These are phyloP conservation scores for Neoascochyta sp. DNA, from an alignment of 2,329 filamentous ascomycete species.

Conservation along the genomic window DNA sequence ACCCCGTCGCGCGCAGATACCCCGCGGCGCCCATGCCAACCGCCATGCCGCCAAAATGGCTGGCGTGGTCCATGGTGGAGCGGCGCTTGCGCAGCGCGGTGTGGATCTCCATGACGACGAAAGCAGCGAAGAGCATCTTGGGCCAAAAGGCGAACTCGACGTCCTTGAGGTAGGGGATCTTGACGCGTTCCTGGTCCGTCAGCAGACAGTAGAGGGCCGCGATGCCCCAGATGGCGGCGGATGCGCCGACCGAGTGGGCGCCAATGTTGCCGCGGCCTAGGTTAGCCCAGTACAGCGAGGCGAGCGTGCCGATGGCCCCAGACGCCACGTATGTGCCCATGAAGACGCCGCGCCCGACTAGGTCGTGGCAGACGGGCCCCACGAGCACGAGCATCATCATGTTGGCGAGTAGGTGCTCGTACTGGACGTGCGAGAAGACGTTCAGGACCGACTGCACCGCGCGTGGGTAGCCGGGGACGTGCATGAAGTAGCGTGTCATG, in stretches of 20 bases:
- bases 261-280: conserved; percentile 25
- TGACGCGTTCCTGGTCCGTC: conserved; percentile 29
- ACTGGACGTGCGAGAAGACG: conserved; percentile 64
- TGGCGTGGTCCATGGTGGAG: conserved; percentile 31
- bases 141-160: conserved; percentile 27
- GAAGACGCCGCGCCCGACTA: conserved; percentile 36
- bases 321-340: conserved; percentile 34
- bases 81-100: conserved; percentile 11
- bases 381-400: conserved; percentile 64
- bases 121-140: conserved; percentile 25
- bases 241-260: conserved; percentile 32
- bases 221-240: conserved; percentile 35
- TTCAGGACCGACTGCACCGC: conserved; percentile 60
- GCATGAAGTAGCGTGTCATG: conserved; percentile 59
- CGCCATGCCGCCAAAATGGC: conserved; percentile 36
- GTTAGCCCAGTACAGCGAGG: conserved; percentile 33
- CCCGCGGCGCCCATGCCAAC: conserved; percentile 24
- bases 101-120: conserved; percentile 24
- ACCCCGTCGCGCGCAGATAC: conserved; percentile 25
- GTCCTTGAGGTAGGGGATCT: conserved; percentile 31
- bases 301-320: conserved; percentile 32
- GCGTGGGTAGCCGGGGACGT: conserved; percentile 53
- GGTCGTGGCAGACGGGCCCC: conserved; percentile 48
- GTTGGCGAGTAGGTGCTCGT: conserved; percentile 59
- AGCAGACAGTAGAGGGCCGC: conserved; percentile 27